Evolutionary conservation across 495 filamentous ascomycete species (phyloP).

Genomic region (Aspergillus egyptiacus): DNA sequence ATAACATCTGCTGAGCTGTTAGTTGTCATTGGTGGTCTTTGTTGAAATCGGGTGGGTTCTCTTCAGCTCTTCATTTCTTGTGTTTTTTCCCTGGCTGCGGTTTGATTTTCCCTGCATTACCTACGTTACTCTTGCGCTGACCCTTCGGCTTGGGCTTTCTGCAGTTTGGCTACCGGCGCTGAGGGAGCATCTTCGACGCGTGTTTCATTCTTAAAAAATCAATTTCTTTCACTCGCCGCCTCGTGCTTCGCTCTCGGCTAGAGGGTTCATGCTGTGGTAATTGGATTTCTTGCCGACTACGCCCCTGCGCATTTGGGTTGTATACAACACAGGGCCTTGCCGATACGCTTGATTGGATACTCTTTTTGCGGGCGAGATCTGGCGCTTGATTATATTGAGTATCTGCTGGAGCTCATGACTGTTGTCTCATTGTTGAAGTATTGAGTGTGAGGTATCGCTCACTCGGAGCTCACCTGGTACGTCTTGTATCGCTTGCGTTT

Average conservation of each 20-base stretch:
- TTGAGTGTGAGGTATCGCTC: constrained; percentile 2
- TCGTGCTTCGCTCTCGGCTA: not conserved
- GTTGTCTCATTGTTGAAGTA: not conserved
- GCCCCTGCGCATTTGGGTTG: constrained; percentile 13
- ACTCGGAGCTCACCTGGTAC: not conserved
- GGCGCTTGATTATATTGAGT: not conserved
- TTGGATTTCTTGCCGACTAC: not conserved
- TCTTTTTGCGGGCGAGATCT: not conserved
- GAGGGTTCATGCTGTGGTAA: not conserved
- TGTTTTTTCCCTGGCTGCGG: not conserved
- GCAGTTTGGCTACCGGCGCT: not conserved
- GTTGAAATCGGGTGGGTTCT: constrained; percentile 4
- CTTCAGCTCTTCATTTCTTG: not conserved
- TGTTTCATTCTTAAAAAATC: too few species aligned
- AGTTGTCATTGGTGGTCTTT: not conserved
- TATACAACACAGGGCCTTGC: not conserved
- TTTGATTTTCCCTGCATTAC: constrained; percentile 5
- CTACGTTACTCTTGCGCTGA: not conserved
- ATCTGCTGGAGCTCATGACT: constrained; percentile 9
- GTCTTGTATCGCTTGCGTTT: not conserved
- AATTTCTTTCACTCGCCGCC: too few species aligned
- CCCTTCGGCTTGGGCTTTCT: not conserved
- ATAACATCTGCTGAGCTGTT: not conserved
- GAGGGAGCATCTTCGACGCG: constrained; percentile 14
- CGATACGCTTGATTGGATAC: not conserved